Evolutionary conservation across 2,329 filamentous ascomycete species (phyloP), one percentile per base, ranked within the genome.

Genomic region (Curvularia sp.): DNA sequence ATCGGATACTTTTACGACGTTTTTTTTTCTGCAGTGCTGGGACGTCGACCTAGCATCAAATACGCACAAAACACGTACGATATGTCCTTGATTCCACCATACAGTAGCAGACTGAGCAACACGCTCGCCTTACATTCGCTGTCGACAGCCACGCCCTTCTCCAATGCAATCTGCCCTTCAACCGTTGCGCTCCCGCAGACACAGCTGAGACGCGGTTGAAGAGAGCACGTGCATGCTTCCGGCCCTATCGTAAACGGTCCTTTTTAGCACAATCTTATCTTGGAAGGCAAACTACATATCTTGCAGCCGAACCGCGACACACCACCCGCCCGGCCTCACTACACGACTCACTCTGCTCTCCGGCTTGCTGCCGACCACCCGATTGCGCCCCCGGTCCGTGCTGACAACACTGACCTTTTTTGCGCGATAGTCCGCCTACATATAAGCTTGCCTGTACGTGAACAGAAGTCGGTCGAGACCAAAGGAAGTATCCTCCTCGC

Each of bases 231-330:
- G 67, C 68, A 60, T 25, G 36, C 46, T 42, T 50, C 64, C 61
- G 66, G 59, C 50, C 61, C 53, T 66, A 60, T 65, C 69, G 65
- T 63, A 67, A 53, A 68, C 55, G 50, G 57, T 51, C 65, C 70
- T 55, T 64, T 52, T 65, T 60, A 55, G 66, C 58, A n/a, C 54
- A 49, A 57, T 52, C 70, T 71, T 69, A 65, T 72, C 69, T 43
- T 59, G 69, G 71, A 71, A 72, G 66, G 61, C 63, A 49, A 63
- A 58, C 55, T 49, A 66, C 71, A 71, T 57, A 53, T 64, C 60
- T 49, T 71, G 71, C 71, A 72, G 68, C 66, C 46, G 58, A 42
- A 38, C 42, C 59, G 45, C 50, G 56, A 55, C 34, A 19, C 32
- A 27, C 39, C 50, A 48, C 13, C 57, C 61, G 49, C 49, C 49